These are phyloP conservation scores for Trametes sp. DNA, from an alignment of 1,284 basidiomycete species.

Conservation along the genomic window DNA sequence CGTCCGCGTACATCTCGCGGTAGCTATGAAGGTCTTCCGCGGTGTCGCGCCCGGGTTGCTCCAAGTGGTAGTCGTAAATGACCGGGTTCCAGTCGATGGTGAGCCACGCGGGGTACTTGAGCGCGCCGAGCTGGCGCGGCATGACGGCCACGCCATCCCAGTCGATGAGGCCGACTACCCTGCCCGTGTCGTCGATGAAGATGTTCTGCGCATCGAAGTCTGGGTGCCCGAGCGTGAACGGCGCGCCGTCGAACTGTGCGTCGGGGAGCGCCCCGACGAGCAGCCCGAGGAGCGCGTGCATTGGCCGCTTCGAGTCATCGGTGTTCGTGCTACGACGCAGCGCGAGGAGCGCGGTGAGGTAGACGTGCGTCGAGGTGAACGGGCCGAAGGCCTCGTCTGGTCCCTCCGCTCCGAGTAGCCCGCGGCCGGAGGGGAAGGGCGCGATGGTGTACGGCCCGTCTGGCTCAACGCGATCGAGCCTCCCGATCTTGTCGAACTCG, in stretches of 20 bases:
- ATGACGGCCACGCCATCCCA: conserved; percentile 16
- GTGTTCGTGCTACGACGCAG: background rate
- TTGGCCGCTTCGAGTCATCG: background rate
- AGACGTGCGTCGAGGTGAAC: conserved; percentile 1
- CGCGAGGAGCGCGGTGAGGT: background rate
- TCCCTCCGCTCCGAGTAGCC: background rate
- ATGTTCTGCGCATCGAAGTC: conserved; percentile 27
- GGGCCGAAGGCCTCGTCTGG: background rate
- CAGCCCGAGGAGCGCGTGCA: conserved; percentile 2
- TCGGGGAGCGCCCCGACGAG: conserved; percentile 13
- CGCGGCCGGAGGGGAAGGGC: conserved; percentile 1
- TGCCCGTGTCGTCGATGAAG: conserved; percentile 16
- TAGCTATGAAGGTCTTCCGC: background rate
- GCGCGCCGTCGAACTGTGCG: conserved; percentile 7
- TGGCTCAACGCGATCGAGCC: background rate
- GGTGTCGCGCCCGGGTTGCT: background rate
- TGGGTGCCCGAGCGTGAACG: conserved; percentile 14
- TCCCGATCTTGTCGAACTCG: conserved; percentile 15
- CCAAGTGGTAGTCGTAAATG: background rate
- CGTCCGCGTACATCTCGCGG: conserved; percentile 5
- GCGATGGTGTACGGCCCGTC: conserved; percentile 1
- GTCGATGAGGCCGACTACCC: conserved; percentile 17
- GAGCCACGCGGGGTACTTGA: conserved; percentile 12
- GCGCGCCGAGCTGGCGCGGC: conserved; percentile 15
- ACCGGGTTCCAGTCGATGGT: conserved; percentile 3